A percentile compares a stretch with the other conserved stretches of the same genome.
These are phyloP conservation scores for Diaporthe citri DNA, from an alignment of 2,329 filamentous ascomycete genomes.

Conservation along the genomic window DNA sequence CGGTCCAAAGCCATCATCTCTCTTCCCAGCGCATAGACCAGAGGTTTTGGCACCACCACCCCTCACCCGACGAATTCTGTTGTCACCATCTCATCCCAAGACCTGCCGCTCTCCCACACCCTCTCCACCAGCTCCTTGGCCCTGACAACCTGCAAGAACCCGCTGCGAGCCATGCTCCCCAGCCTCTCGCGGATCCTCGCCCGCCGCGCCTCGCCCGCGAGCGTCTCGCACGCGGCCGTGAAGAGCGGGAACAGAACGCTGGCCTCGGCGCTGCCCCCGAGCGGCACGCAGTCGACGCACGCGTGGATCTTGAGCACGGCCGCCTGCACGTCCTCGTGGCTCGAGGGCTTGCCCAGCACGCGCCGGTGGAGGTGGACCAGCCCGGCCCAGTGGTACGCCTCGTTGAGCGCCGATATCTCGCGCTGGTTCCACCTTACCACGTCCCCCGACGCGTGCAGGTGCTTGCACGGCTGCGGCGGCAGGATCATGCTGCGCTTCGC, in stretches of 20 bases:
- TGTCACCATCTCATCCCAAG: constrained; percentile 76
- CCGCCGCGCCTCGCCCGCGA: constrained; percentile 64
- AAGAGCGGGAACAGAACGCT: constrained; percentile 86
- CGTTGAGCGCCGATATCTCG: constrained; percentile 79
- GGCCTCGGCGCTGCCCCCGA: constrained; percentile 78
- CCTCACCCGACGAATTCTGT: constrained; percentile 76
- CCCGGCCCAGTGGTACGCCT: constrained; percentile 84
- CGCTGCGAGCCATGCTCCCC: constrained; percentile 76
- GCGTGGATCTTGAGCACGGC: constrained; percentile 74
- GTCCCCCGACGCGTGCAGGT: constrained; percentile 62
- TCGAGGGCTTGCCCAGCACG: constrained; percentile 72
- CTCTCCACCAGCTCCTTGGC: constrained; percentile 75
- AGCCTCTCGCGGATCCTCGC: constrained; percentile 75
- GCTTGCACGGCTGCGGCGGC: constrained; percentile 57
- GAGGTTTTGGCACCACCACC: no score
- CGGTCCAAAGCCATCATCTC: background rate
- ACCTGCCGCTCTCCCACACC: constrained; percentile 75
- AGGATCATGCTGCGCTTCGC: constrained; percentile 68
- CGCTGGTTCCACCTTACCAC: constrained; percentile 69
- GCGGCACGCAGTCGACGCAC: constrained; percentile 71
- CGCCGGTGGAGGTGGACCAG: constrained; percentile 81
- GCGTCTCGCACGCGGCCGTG: constrained; percentile 81
- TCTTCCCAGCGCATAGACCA: no score
- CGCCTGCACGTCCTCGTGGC: constrained; percentile 71
- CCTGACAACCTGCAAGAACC: constrained; percentile 78